Percentiles rank a stretch among this genome's conserved stretches.
Evolutionary conservation across 495 filamentous ascomycete genomes (phyloP).

Genomic region (Tuber microsphaerosporum): DNA sequence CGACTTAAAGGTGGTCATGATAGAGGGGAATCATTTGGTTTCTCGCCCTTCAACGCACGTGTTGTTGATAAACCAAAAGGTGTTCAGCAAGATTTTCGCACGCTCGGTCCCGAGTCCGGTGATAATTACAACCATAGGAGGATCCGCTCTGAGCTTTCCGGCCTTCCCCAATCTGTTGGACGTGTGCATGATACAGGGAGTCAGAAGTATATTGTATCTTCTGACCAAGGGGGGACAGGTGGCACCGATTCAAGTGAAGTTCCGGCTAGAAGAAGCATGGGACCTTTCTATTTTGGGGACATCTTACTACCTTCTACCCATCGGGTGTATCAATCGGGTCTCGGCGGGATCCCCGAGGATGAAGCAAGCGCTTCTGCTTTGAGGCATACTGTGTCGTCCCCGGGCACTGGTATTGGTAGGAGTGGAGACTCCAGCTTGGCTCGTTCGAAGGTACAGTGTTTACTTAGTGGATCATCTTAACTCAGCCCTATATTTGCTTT

Average conservation of each 20-base stretch:
- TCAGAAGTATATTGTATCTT: background rate
- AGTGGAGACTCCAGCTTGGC: too few species aligned
- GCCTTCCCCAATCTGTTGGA: background rate
- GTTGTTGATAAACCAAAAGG: background rate
- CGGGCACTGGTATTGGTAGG: too few species aligned
- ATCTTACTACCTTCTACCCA: background rate
- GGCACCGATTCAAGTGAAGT: background rate
- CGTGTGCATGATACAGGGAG: background rate
- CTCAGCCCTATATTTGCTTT: background rate
- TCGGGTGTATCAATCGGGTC: background rate
- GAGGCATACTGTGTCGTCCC: background rate
- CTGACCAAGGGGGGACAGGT: background rate
- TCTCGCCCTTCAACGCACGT: background rate
- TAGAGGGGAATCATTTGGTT: background rate
- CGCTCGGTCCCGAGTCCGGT: background rate
- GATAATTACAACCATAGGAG: background rate
- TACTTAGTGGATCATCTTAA: background rate
- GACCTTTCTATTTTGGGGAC: background rate
- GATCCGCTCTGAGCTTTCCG: background rate
- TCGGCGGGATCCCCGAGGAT: background rate
- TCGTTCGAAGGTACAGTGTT: background rate
- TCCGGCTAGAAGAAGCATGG: background rate
- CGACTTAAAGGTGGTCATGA: background rate
- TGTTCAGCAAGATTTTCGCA: background rate
- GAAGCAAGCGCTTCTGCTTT: background rate